Base-by-base conservation (phyloP, 208 protist species). In the Leishmania martiniquensis region DNA sequence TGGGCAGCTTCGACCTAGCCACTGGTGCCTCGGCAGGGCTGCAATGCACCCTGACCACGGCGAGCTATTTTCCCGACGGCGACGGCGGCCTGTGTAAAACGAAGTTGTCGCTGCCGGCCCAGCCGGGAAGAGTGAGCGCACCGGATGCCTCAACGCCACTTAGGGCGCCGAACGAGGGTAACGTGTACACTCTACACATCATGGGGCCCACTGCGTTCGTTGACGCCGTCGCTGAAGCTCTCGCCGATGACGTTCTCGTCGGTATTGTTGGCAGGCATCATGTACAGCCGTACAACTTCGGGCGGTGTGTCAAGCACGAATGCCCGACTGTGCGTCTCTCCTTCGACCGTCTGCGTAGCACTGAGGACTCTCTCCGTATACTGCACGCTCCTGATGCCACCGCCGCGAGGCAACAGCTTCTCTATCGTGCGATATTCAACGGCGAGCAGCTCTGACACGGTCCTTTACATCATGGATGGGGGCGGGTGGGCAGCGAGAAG, bases 311-410 rank as follows among this genome's bases (percentile, higher is more conserved):
- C 15, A 74, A 54, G 70, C 20, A 74, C 22, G 17, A n/a, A 25
- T 62, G 51, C 32, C 51, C 70, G 32, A 74, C 70, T 34, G 70
- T 74, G 32, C 51, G 70, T 32, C 29, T 74, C 20, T 49, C 78
- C 0, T 51, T 73, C 44, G 45, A 55, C 3, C 29, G 72, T 29
- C 65, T 82, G 72, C 54, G 37, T 25, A 70, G 49, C 47, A 82
- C 78, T 29, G 72, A 72, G 44, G 72, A 82, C 7, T 45, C 34
- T 15, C 44, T 82, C 34, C 62, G 65, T 22, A 45, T 82, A 1
- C 39, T 82, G 49, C 72, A 68, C 66, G 60, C 51, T 0, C 55
- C 45, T 12, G 32, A 51, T 13, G 52, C 60, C 29, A 77, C 78
- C 0, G 67, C 13, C 9, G 72, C 51, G 47, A 34, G 59, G 44